Percentiles rank a stretch among this genome's conserved stretches.
Evolutionary conservation across 2,329 filamentous ascomycete genomes (phyloP).

Genomic region (Daldinia sp.): DNA sequence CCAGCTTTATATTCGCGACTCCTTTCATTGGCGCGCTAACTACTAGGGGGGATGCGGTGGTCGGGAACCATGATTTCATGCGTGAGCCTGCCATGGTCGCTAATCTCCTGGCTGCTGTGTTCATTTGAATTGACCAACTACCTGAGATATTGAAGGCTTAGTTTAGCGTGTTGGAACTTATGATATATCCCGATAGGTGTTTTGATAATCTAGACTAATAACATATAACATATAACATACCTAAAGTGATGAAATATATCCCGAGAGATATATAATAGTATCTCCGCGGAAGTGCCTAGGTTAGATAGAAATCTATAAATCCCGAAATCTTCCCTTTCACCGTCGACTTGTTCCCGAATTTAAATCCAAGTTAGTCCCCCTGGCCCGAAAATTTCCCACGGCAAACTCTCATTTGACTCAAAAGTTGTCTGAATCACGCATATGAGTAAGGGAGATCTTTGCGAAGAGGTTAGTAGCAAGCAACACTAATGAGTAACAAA

Average conservation of each 20-base stretch:
- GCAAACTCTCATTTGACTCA: not conserved
- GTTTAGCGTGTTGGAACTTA: not conserved
- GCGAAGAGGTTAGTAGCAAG: not conserved
- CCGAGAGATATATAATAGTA: not conserved
- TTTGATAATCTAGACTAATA: not conserved
- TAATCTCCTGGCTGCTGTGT: slow-evolving; percentile 21
- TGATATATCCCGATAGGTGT: not conserved
- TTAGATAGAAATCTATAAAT: slow-evolving; percentile 1
- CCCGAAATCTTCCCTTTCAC: not conserved
- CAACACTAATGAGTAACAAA: not conserved
- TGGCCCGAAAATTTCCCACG: not conserved
- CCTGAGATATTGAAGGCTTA: not conserved
- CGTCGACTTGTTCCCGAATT: not conserved
- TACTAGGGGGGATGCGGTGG: slow-evolving; percentile 54
- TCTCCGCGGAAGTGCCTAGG: slow-evolving; percentile 16
- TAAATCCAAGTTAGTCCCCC: not conserved
- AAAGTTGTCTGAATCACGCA: not conserved
- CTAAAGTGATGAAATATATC: not conserved
- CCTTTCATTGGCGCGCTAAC: slow-evolving; percentile 58
- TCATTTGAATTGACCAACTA: not conserved
- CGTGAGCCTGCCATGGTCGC: slow-evolving; percentile 42
- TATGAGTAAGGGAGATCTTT: not conserved
- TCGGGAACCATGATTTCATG: slow-evolving; percentile 54
- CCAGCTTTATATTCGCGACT: slow-evolving; percentile 54
- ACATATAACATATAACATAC: not conserved